A percentile compares a stretch with the other conserved stretches of the same genome.
Evolutionary conservation across 345 rosid species (phyloP).

Genomic region (Raphanus sativus): DNA sequence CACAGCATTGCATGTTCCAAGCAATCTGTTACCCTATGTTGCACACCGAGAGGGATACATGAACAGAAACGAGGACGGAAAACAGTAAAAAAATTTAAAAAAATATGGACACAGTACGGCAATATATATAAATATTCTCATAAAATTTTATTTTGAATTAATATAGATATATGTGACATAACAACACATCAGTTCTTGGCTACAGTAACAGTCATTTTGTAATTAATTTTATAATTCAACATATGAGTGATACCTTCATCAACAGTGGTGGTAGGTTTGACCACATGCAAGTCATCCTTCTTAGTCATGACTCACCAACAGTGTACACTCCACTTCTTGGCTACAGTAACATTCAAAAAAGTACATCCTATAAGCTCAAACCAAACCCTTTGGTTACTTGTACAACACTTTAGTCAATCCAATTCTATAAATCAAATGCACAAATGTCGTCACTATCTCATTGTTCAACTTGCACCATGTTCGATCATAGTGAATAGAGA

Average conservation of each 20-base stretch:
- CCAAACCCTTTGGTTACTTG: background rate
- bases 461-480: slow-evolving; percentile 1
- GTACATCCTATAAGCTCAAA: background rate
- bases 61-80: no score
- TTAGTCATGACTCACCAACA: slow-evolving; percentile 88
- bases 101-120: background rate
- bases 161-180: background rate
- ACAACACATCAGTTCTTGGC: background rate
- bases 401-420: background rate
- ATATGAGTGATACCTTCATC: slow-evolving; percentile 59
- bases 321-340: slow-evolving; percentile 52
- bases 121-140: no score
- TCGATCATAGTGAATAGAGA: background rate
- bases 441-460: background rate
- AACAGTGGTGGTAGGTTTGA: slow-evolving; percentile 73
- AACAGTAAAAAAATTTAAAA: background rate
- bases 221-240: no score
- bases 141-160: background rate
- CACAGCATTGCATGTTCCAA: background rate
- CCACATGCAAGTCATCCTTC: slow-evolving; percentile 70
- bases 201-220: background rate
- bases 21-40: background rate
- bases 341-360: slow-evolving; percentile 42
- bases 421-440: background rate
- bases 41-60: no score